Conservation (phyloP, 2,329 filamentous ascomycete species). For the Colletotrichum ledebouriae region DNA sequence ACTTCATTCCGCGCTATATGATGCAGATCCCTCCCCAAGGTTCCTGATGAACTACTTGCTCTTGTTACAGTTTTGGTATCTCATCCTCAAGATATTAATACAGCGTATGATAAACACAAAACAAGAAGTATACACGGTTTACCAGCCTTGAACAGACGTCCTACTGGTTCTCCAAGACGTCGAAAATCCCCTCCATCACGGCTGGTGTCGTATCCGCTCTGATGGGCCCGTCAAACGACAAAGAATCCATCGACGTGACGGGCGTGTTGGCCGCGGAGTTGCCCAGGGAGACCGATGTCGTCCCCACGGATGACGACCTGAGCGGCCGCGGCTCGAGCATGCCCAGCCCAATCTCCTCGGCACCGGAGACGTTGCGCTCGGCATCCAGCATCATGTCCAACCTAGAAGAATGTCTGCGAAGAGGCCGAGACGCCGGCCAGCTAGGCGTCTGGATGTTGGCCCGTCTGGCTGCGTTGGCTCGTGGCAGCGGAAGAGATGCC, state of each 20-base stretch:
- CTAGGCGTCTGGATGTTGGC: conserved; percentile 9
- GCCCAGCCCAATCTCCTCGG: conserved; percentile 30
- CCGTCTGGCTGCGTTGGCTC: not conserved
- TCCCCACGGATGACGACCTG: conserved; percentile 22
- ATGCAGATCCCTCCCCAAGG: too few species aligned
- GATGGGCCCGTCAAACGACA: conserved; percentile 7
- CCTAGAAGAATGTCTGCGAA: conserved; percentile 26
- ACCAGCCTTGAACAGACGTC: not conserved
- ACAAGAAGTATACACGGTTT: not conserved
- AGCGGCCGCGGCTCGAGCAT: conserved; percentile 35
- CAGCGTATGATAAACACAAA: conserved; percentile 16
- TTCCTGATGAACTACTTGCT: too few species aligned
- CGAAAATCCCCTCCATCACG: conserved; percentile 38
- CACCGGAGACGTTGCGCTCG: conserved; percentile 30
- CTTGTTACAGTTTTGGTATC: conserved; percentile 8
- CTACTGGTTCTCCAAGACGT: conserved; percentile 37
- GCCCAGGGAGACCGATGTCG: conserved; percentile 15
- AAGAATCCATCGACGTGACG: conserved; percentile 13
- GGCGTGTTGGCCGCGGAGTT: not conserved
- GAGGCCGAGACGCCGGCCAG: conserved; percentile 17
- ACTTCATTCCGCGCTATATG: too few species aligned
- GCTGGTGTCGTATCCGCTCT: conserved; percentile 20
- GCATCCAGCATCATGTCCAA: conserved; percentile 36
- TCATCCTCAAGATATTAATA: conserved; percentile 19
- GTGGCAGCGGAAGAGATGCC: not conserved